A percentile compares a stretch with the other conserved stretches of the same genome.
phyloP scores from a whole-genome alignment of 495 filamentous ascomycete genomes.

The Cetradonia linearis region DNA sequence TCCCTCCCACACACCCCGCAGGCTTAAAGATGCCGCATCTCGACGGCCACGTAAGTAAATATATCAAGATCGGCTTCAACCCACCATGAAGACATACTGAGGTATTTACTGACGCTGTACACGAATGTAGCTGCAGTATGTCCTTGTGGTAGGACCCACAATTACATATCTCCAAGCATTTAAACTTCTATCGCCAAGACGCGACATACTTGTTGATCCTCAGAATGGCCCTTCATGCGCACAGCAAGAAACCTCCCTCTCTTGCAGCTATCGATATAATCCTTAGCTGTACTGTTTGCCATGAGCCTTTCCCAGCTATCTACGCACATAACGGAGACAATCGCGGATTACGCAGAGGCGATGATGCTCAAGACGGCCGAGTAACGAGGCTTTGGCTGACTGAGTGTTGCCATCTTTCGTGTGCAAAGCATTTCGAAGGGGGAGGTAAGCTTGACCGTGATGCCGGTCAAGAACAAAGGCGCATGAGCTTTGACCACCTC shows the following conservation, averaged over 20 bases:
- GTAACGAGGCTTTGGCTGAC: constrained; percentile 36
- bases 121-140: not conserved
- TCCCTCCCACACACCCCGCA: not conserved
- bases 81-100: not conserved
- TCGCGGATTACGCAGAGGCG: constrained; percentile 27
- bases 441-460: constrained; percentile 28
- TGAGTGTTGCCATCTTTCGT: constrained; percentile 36
- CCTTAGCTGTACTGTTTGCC: constrained; percentile 36
- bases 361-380: constrained; percentile 23
- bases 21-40: not conserved
- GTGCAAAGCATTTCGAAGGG: constrained; percentile 35
- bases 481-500: not conserved
- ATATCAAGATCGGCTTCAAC: not conserved
- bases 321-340: constrained; percentile 28
- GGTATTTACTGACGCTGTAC: not conserved
- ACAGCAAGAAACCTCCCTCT: not conserved
- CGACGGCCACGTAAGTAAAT: not conserved
- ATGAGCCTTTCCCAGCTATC: constrained; percentile 31
- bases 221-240: constrained; percentile 1
- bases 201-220: not conserved
- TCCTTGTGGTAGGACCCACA: not conserved
- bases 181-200: not conserved
- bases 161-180: not conserved
- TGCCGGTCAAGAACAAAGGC: not conserved
- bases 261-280: constrained; percentile 29